phyloP scores from a whole-genome alignment of 2,329 filamentous ascomycete genomes.

The Zasmidium citrigriseum region DNA sequence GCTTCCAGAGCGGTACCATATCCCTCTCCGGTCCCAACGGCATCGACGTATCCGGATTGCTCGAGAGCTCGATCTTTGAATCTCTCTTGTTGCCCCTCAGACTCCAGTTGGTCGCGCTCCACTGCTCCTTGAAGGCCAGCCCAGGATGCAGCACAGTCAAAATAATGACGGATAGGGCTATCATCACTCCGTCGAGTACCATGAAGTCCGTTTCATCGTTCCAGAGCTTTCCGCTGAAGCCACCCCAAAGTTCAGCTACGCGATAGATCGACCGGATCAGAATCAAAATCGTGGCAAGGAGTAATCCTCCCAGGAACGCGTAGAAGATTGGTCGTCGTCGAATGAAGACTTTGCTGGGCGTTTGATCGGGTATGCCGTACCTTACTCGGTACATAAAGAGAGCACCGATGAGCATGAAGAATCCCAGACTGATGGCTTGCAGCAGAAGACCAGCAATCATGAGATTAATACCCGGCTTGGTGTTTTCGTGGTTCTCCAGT shows the following conservation, averaged over 20 bases:
- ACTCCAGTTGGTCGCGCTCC: slow-evolving; percentile 29
- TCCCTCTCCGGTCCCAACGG: neutral
- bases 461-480: slow-evolving; percentile 53
- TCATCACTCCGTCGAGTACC: slow-evolving; percentile 56
- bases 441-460: slow-evolving; percentile 60
- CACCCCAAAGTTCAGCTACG: slow-evolving; percentile 65
- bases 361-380: slow-evolving; percentile 17
- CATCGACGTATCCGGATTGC: neutral
- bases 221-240: slow-evolving; percentile 62
- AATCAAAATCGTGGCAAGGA: slow-evolving; percentile 58
- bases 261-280: slow-evolving; percentile 67
- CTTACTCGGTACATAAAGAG: slow-evolving; percentile 32
- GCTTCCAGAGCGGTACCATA: neutral
- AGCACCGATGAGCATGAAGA: slow-evolving; percentile 45
- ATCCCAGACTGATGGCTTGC: slow-evolving; percentile 53
- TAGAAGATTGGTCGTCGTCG: slow-evolving; percentile 51
- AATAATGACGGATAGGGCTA: slow-evolving; percentile 46
- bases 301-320: slow-evolving; percentile 55
- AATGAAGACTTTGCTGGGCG: slow-evolving; percentile 30
- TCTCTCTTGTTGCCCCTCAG: neutral
- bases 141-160: slow-evolving; percentile 54
- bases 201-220: slow-evolving; percentile 52
- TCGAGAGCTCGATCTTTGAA: neutral
- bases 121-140: slow-evolving; percentile 29
- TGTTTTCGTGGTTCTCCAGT: slow-evolving; percentile 37